These are phyloP conservation scores for Hypholoma sublateritium DNA, from an alignment of 768 basidiomycete genomes.

Conservation along the genomic window DNA sequence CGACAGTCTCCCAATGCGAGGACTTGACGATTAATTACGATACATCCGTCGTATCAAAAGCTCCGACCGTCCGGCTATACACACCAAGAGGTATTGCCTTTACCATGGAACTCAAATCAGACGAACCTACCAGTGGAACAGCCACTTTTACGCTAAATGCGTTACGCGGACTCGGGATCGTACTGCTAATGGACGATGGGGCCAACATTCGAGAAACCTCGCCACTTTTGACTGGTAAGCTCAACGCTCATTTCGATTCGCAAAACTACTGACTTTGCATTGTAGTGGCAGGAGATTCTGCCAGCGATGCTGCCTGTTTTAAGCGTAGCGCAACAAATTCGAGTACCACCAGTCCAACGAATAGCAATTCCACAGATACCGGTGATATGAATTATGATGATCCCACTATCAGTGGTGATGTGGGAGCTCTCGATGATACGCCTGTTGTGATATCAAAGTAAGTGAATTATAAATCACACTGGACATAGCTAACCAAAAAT, in stretches of 20 bases:
- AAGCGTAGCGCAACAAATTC: not conserved
- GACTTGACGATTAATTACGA: slow-evolving; percentile 46
- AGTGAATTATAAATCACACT: not conserved
- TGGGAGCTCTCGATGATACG: not conserved
- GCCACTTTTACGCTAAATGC: slow-evolving; percentile 45
- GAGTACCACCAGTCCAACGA: not conserved
- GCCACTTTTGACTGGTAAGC: slow-evolving; percentile 38
- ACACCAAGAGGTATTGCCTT: slow-evolving; percentile 33
- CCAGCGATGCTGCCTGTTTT: slow-evolving; percentile 20
- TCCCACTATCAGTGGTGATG: not conserved
- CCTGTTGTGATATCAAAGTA: slow-evolving; percentile 14
- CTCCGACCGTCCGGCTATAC: slow-evolving; percentile 39
- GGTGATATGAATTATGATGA: not conserved
- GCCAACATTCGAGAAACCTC: slow-evolving; percentile 39
- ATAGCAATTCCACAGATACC: not conserved
- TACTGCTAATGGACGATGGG: slow-evolving; percentile 46
- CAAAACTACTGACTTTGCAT: not conserved
- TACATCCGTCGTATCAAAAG: slow-evolving; percentile 22
- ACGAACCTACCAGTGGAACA: slow-evolving; percentile 27
- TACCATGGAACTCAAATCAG: slow-evolving; percentile 23
- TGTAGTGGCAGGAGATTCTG: slow-evolving; percentile 32
- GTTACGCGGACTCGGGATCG: slow-evolving; percentile 32
- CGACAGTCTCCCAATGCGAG: slow-evolving; percentile 45
- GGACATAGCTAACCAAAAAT: not conserved
- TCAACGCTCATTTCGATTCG: not conserved